A percentile compares a stretch with the other conserved stretches of the same genome.
These are phyloP conservation scores for Naganishia kalamii DNA, from an alignment of 768 basidiomycete genomes.

Conservation along the genomic window DNA sequence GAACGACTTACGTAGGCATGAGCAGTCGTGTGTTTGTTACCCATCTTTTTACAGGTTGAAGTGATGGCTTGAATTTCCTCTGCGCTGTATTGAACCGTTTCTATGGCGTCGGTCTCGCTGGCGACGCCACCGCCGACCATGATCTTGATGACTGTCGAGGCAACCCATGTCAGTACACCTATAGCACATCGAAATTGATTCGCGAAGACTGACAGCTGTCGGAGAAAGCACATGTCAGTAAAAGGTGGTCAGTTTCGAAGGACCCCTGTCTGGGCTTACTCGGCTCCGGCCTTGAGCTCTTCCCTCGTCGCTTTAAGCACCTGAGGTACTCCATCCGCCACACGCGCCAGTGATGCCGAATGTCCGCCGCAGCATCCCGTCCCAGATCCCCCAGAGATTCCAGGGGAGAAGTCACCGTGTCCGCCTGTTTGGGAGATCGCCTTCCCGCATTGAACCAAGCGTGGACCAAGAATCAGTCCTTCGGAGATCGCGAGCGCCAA, in stretches of 20 bases:
- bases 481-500: conserved; percentile 49
- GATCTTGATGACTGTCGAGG: conserved; percentile 22
- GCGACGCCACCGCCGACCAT: conserved; percentile 51
- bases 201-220: neutral
- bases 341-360: conserved; percentile 38
- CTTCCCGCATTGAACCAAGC: conserved; percentile 49
- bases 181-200: neutral
- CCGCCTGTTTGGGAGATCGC: conserved; percentile 51
- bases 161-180: neutral
- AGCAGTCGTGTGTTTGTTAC: conserved; percentile 44
- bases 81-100: conserved; percentile 50
- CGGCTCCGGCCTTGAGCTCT: conserved; percentile 49
- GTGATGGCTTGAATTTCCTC: conserved; percentile 52
- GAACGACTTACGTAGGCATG: conserved; percentile 42
- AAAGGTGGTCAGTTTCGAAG: neutral
- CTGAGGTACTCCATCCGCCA: conserved; percentile 49
- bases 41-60: conserved; percentile 50
- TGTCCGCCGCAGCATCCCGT: conserved; percentile 48
- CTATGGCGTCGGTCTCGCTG: conserved; percentile 50
- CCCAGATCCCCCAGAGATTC: conserved; percentile 25
- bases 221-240: neutral
- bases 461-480: conserved; percentile 48
- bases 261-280: conserved; percentile 44
- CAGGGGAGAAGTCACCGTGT: conserved; percentile 47
- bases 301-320: conserved; percentile 48